Evolutionary conservation across 805 yeast species (phyloP).

Genomic region (Blastobotrys americana): DNA sequence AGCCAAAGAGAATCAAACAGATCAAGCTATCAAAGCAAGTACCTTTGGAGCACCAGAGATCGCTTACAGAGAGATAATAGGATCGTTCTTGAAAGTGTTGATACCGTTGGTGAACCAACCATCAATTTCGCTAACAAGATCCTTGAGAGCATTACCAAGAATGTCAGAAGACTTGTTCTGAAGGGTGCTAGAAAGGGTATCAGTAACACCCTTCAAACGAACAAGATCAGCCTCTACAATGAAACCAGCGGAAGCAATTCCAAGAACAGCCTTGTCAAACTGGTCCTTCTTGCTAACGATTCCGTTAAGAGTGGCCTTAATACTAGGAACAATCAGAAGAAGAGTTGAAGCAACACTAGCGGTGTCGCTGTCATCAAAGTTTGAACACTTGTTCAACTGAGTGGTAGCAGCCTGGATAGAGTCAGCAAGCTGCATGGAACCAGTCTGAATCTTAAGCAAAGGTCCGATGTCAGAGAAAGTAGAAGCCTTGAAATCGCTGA

Average conservation of each 20-base stretch:
- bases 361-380: conserved; percentile 1
- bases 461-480: background rate
- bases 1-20: background rate
- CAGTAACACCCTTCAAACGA: background rate
- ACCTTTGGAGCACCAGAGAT: background rate
- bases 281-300: conserved; percentile 1
- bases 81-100: background rate
- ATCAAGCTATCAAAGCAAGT: background rate
- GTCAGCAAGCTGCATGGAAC: background rate
- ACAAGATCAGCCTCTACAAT: conserved; percentile 1
- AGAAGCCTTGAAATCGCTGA: background rate
- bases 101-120: conserved; percentile 1
- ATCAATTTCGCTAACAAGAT: conserved; percentile 1
- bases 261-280: conserved; percentile 1
- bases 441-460: conserved; percentile 1
- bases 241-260: conserved; percentile 1
- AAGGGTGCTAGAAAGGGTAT: conserved; percentile 1
- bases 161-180: conserved; percentile 1
- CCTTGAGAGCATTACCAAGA: background rate
- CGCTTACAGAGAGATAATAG: background rate
- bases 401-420: background rate
- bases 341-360: conserved; percentile 2
- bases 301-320: background rate
- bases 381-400: background rate
- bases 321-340: background rate